A percentile compares a stretch with the other conserved stretches of the same genome.
These are phyloP conservation scores for Globisporangium paroecandrum DNA, from an alignment of 352 stramenopile species.

Conservation along the genomic window DNA sequence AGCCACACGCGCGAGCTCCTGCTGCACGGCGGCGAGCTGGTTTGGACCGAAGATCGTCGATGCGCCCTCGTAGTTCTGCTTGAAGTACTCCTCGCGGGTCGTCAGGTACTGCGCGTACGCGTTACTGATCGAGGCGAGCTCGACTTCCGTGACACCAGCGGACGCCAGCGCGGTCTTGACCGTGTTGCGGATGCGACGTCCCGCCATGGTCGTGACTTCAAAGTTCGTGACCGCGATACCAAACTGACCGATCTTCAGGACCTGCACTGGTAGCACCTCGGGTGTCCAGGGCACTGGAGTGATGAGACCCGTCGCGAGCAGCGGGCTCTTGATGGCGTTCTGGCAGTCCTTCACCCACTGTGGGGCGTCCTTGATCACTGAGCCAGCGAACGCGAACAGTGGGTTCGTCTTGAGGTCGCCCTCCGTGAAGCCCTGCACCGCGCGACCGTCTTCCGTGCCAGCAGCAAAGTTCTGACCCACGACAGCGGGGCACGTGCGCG, in stretches of 20 bases:
- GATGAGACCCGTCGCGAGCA: slow-evolving; percentile 42
- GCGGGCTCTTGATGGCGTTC: slow-evolving; percentile 29
- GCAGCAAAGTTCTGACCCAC: slow-evolving; percentile 50
- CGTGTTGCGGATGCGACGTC: slow-evolving; percentile 42
- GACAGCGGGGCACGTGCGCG: slow-evolving; percentile 41
- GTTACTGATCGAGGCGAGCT: slow-evolving; percentile 51
- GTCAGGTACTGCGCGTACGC: slow-evolving; percentile 61
- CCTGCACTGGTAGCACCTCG: slow-evolving; percentile 47
- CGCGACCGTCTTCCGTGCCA: slow-evolving; percentile 48
- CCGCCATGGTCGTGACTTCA: slow-evolving; percentile 62
- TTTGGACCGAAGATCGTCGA: slow-evolving; percentile 73
- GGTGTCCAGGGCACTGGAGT: slow-evolving; percentile 41
- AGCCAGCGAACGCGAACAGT: slow-evolving; percentile 25
- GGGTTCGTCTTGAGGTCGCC: slow-evolving; percentile 35
- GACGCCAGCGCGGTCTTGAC: slow-evolving; percentile 26
- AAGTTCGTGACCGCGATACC: slow-evolving; percentile 52
- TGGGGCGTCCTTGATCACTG: slow-evolving; percentile 28
- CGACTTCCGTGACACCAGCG: slow-evolving; percentile 38
- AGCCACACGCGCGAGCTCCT: slow-evolving; percentile 44
- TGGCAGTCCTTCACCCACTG: slow-evolving; percentile 43
- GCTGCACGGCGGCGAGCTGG: slow-evolving; percentile 51
- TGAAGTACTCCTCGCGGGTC: slow-evolving; percentile 59
- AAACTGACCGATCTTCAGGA: slow-evolving; percentile 55
- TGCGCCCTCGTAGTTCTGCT: slow-evolving; percentile 67
- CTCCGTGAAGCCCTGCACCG: slow-evolving; percentile 30